phyloP scores from a whole-genome alignment of 2,329 filamentous ascomycete genomes.

The Xylaria sp. region DNA sequence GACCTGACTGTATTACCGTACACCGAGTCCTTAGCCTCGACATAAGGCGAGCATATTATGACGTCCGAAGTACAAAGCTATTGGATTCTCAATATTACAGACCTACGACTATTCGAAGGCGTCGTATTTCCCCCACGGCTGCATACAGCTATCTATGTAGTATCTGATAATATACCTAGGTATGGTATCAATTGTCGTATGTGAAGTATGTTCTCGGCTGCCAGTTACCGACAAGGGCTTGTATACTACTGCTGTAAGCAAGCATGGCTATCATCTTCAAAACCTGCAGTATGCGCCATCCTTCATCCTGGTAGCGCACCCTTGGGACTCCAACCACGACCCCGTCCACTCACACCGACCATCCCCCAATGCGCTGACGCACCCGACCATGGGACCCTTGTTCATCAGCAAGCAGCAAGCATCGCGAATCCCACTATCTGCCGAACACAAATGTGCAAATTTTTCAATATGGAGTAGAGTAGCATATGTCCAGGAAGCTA shows the following conservation, averaged over 20 bases:
- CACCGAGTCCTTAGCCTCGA: background rate
- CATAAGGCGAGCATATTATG: background rate
- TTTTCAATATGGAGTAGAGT: background rate
- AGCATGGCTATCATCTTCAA: background rate
- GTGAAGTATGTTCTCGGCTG: background rate
- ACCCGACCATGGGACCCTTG: constrained; percentile 3
- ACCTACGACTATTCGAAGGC: background rate
- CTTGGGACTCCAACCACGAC: background rate
- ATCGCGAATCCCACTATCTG: background rate
- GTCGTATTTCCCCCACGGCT: background rate
- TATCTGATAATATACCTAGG: too few species aligned
- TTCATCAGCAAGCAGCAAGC: background rate
- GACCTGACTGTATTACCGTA: background rate
- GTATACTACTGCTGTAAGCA: background rate
- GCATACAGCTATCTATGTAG: background rate
- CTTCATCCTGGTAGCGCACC: background rate
- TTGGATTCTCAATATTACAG: background rate
- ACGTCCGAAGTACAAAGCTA: background rate
- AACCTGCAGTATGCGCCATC: background rate
- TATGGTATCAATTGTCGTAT: background rate
- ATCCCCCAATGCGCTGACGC: background rate
- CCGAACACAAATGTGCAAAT: background rate
- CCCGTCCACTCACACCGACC: constrained; percentile 7
- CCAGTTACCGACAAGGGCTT: background rate
- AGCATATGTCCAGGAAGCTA: background rate